Conservation (phyloP, 345 rosid genomes). For the Microcos paniculata region DNA sequence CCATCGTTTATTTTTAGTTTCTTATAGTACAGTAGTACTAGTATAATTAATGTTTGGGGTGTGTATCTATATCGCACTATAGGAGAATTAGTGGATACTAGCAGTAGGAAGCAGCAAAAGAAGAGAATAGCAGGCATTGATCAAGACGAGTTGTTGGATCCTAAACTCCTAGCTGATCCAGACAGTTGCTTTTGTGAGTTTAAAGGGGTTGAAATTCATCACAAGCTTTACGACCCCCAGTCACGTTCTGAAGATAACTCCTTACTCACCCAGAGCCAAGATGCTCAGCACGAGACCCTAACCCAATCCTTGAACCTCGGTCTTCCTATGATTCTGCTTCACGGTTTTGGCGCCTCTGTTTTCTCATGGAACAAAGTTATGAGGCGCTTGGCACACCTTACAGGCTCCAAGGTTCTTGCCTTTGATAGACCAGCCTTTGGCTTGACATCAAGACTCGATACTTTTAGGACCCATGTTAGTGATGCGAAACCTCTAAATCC, state of each 20-base stretch:
- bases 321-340: slow-evolving; percentile 72
- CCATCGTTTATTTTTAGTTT: background rate
- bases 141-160: slow-evolving; percentile 70
- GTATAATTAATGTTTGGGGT: background rate
- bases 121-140: slow-evolving; percentile 56
- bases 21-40: background rate
- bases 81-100: slow-evolving; percentile 47
- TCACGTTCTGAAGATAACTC: slow-evolving; percentile 28
- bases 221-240: slow-evolving; percentile 55
- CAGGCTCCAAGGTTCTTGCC: slow-evolving; percentile 72
- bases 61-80: background rate
- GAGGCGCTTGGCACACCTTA: slow-evolving; percentile 62
- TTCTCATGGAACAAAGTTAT: slow-evolving; percentile 80
- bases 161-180: slow-evolving; percentile 67
- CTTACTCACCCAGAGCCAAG: background rate
- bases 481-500: slow-evolving; percentile 61
- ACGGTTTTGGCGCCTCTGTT: slow-evolving; percentile 93
- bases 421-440: slow-evolving; percentile 95
- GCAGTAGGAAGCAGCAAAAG: slow-evolving; percentile 29
- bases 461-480: slow-evolving; percentile 19
- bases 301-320: slow-evolving; percentile 21
- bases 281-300: background rate
- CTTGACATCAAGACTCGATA: slow-evolving; percentile 64
- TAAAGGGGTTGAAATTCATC: slow-evolving; percentile 71
- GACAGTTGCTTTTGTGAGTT: slow-evolving; percentile 93